phyloP scores from a whole-genome alignment of 2,329 filamentous ascomycete genomes.

The Claviceps sp. region DNA sequence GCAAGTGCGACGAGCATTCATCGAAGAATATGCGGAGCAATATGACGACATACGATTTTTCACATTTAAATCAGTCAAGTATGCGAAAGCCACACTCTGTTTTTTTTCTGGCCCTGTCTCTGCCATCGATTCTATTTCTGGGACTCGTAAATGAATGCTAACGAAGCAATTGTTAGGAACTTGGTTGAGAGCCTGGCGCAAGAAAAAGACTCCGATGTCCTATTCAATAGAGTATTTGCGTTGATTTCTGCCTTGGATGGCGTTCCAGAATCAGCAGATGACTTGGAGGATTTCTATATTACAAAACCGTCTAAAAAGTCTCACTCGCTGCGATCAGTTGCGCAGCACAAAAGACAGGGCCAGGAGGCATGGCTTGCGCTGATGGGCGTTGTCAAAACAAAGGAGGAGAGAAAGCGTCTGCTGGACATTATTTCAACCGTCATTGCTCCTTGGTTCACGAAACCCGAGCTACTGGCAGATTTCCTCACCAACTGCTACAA shows the following conservation, averaged over 20 bases:
- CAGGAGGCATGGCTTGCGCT: constrained; percentile 80
- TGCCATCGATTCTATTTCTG: background rate
- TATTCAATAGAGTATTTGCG: constrained; percentile 45
- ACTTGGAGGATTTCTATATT: constrained; percentile 57
- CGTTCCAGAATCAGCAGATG: constrained; percentile 52
- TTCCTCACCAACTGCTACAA: constrained; percentile 94
- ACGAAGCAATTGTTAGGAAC: constrained; percentile 11
- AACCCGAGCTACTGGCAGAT: constrained; percentile 83
- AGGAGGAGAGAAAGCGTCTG: constrained; percentile 66
- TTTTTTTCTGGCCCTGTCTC: background rate
- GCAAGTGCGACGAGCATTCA: constrained; percentile 55
- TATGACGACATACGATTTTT: constrained; percentile 79
- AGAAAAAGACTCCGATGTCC: constrained; percentile 12
- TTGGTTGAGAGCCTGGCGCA: constrained; percentile 12
- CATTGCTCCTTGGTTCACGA: constrained; percentile 80
- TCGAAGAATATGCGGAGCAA: constrained; percentile 63
- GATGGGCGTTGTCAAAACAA: constrained; percentile 51
- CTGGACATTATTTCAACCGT: constrained; percentile 61
- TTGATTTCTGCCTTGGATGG: constrained; percentile 55
- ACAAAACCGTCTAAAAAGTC: constrained; percentile 52
- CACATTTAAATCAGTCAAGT: constrained; percentile 64
- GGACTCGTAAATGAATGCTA: background rate
- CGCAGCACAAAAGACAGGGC: constrained; percentile 62
- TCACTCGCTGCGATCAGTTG: constrained; percentile 49
- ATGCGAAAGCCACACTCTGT: constrained; percentile 10